phyloP scores from a whole-genome alignment of 176 grass and related monocot genomes.

The Oryza meyeriana region DNA sequence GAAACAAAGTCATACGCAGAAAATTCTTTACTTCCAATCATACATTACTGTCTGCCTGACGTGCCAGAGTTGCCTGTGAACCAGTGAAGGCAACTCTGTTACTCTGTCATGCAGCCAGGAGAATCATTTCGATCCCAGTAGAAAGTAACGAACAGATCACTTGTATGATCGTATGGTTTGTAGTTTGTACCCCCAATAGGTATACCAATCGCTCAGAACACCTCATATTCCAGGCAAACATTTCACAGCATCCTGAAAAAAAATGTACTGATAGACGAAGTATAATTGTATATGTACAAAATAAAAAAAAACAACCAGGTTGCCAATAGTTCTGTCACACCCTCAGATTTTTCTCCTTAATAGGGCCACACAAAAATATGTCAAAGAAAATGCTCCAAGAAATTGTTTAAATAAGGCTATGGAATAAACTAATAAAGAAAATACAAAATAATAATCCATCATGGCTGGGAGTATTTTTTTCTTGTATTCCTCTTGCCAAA shows the following conservation, averaged over 20 bases:
- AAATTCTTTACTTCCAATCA: background rate
- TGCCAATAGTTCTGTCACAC: too few species aligned
- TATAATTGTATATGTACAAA: slow-evolving; percentile 25
- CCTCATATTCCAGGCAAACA: background rate
- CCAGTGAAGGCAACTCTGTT: background rate
- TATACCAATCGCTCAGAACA: background rate
- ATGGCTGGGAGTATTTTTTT: too few species aligned
- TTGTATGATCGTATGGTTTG: background rate
- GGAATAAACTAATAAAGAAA: too few species aligned
- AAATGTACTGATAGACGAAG: slow-evolving; percentile 30
- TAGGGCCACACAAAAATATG: too few species aligned
- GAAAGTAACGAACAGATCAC: background rate
- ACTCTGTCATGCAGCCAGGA: background rate
- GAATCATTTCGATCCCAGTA: background rate
- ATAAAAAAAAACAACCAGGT: slow-evolving; percentile 21
- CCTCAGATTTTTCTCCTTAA: too few species aligned
- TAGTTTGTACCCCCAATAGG: too few species aligned
- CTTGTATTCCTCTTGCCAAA: too few species aligned
- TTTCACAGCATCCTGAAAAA: slow-evolving; percentile 15
- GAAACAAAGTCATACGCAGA: slow-evolving; percentile 5
- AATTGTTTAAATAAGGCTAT: too few species aligned
- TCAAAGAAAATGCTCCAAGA: too few species aligned
- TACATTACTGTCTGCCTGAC: background rate
- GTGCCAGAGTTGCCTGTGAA: background rate
- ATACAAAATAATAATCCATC: too few species aligned